These are phyloP conservation scores for Glonium stellatum DNA, from an alignment of 495 filamentous ascomycete genomes.

Conservation along the genomic window DNA sequence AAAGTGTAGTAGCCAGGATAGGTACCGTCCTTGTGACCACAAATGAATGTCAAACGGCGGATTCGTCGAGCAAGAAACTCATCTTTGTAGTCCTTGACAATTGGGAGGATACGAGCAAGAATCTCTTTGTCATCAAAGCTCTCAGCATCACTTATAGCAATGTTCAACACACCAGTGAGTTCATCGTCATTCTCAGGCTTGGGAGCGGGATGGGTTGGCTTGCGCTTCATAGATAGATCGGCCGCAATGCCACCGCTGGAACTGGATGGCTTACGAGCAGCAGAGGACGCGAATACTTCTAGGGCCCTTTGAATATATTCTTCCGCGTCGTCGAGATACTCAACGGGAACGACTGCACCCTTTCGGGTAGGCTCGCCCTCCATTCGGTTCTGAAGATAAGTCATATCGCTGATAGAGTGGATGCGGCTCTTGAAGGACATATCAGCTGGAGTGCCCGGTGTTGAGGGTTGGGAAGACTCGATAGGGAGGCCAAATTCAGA, in stretches of 20 bases:
- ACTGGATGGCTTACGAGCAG: constrained; percentile 41
- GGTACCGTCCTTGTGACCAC: constrained; percentile 85
- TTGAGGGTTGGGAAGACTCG: constrained; percentile 67
- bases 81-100: constrained; percentile 75
- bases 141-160: constrained; percentile 87
- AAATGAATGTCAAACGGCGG: constrained; percentile 91
- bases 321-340: constrained; percentile 88
- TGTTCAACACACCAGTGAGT: constrained; percentile 81
- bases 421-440: constrained; percentile 56
- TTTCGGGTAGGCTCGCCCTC: constrained; percentile 73
- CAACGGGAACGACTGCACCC: constrained; percentile 89
- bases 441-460: constrained; percentile 68
- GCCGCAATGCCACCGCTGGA: constrained; percentile 54
- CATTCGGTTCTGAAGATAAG: constrained; percentile 63
- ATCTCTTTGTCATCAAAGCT: constrained; percentile 77
- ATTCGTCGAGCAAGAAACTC: constrained; percentile 75
- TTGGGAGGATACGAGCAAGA: constrained; percentile 59
- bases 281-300: constrained; percentile 62
- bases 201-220: constrained; percentile 43
- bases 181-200: constrained; percentile 58
- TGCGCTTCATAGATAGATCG: constrained; percentile 66
- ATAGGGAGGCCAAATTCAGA: constrained; percentile 77
- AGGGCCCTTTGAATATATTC: constrained; percentile 75
- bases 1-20: constrained; percentile 98
- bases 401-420: constrained; percentile 93